phyloP scores from a whole-genome alignment of 1,284 basidiomycete genomes.

The Vanrija sp. region DNA sequence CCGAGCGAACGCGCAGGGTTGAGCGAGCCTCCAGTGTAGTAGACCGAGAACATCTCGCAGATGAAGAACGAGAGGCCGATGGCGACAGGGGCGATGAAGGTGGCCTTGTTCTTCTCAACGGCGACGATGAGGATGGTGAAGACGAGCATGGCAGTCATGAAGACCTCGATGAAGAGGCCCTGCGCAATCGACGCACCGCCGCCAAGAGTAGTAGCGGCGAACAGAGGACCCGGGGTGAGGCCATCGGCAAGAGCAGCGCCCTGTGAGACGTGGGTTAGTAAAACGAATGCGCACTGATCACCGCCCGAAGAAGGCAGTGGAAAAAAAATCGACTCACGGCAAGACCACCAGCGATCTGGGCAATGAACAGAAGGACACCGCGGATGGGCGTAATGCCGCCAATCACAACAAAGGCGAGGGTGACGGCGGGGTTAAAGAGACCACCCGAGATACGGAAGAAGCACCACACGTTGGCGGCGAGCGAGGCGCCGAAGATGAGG shows the following conservation, averaged over 20 bases:
- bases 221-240: slow-evolving; percentile 45
- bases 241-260: slow-evolving; percentile 48
- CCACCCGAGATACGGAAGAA: slow-evolving; percentile 51
- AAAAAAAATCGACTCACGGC: slow-evolving; percentile 25
- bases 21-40: slow-evolving; percentile 48
- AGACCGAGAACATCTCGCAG: slow-evolving; percentile 50
- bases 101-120: slow-evolving; percentile 53
- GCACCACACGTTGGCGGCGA: slow-evolving; percentile 50
- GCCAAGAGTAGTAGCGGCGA: slow-evolving; percentile 45
- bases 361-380: slow-evolving; percentile 45
- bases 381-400: slow-evolving; percentile 49
- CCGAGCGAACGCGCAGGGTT: slow-evolving; percentile 49
- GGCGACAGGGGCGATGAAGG: slow-evolving; percentile 54
- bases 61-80: slow-evolving; percentile 54
- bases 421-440: slow-evolving; percentile 52
- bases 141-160: slow-evolving; percentile 50
- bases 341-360: slow-evolving; percentile 52
- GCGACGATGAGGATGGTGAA: slow-evolving; percentile 51
- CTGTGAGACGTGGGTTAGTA: neutral
- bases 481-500: slow-evolving; percentile 51
- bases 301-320: neutral
- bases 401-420: slow-evolving; percentile 51
- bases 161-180: slow-evolving; percentile 50
- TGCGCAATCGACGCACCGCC: slow-evolving; percentile 36
- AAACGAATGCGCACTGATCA: too few relatives aligned